Evolutionary conservation across 176 grass and related monocot genomes (phyloP).

Genomic region (Alloteropsis semialata): DNA sequence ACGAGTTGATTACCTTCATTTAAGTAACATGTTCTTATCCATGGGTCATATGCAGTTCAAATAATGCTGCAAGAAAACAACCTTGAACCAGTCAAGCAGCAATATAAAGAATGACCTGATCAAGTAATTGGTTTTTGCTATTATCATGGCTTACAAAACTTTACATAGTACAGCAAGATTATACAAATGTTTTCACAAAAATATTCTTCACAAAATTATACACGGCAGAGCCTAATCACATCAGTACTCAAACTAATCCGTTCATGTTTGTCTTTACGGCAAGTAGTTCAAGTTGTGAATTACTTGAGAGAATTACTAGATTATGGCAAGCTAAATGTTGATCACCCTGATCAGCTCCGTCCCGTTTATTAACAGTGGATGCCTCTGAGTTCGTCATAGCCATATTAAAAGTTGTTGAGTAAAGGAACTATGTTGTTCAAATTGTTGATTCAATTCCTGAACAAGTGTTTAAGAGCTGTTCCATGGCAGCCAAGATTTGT

Average conservation of each 20-base stretch:
- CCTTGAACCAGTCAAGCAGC: background rate
- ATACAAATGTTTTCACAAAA: background rate
- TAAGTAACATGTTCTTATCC: background rate
- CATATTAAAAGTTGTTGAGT: background rate
- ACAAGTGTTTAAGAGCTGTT: background rate
- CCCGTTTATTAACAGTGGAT: background rate
- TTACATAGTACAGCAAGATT: background rate
- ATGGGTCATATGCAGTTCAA: background rate
- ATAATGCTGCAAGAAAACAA: background rate
- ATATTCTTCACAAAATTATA: background rate
- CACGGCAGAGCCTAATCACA: background rate
- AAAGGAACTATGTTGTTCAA: background rate
- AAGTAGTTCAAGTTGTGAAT: background rate
- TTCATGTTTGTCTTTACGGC: background rate
- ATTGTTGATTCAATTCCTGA: background rate
- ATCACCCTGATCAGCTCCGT: background rate
- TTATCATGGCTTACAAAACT: background rate
- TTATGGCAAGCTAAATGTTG: background rate
- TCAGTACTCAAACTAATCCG: background rate
- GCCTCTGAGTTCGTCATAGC: background rate
- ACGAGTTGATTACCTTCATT: background rate
- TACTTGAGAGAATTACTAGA: background rate
- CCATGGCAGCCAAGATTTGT: slow-evolving; percentile 9
- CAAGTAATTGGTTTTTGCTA: background rate
- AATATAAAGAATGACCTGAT: background rate